These are phyloP conservation scores for Spongispora temasekensis DNA, from an alignment of 1,284 basidiomycete genomes.

Conservation along the genomic window DNA sequence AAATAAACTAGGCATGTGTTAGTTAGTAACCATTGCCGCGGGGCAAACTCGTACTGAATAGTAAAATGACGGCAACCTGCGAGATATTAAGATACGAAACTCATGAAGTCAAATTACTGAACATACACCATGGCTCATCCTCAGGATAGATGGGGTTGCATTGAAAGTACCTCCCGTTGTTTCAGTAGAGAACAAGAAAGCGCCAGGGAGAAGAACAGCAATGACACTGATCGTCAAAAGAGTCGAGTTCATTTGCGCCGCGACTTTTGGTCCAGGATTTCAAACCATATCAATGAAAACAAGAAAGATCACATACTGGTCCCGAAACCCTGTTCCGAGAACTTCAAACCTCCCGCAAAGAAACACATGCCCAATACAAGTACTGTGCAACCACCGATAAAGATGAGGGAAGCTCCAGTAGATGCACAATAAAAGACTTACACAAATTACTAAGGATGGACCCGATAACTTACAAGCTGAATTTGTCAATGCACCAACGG, in stretches of 20 bases:
- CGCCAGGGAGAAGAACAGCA: constrained; percentile 78
- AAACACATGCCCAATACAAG: constrained; percentile 78
- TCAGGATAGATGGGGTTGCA: constrained; percentile 55
- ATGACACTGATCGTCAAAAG: constrained; percentile 79
- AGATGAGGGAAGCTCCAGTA: neutral
- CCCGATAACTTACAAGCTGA: constrained; percentile 60
- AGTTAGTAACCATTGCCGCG: neutral
- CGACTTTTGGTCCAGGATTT: constrained; percentile 45
- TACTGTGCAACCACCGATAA: constrained; percentile 41
- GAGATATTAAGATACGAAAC: constrained; percentile 10
- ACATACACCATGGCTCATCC: constrained; percentile 78
- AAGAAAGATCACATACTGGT: constrained; percentile 45
- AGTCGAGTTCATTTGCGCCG: constrained; percentile 79
- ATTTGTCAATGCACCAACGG: constrained; percentile 15
- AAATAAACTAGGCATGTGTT: too few relatives aligned
- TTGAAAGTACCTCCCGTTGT: constrained; percentile 31
- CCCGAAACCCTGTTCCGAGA: constrained; percentile 77
- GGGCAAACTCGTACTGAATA: constrained; percentile 59
- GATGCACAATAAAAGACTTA: constrained; percentile 35
- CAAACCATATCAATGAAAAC: constrained; percentile 3
- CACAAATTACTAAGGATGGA: constrained; percentile 81
- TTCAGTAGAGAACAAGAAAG: constrained; percentile 50
- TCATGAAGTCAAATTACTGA: neutral
- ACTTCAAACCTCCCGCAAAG: constrained; percentile 76
- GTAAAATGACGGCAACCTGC: constrained; percentile 75